Evolutionary conservation across 495 filamentous ascomycete species (phyloP).

Genomic region (Amorphotheca resinae): DNA sequence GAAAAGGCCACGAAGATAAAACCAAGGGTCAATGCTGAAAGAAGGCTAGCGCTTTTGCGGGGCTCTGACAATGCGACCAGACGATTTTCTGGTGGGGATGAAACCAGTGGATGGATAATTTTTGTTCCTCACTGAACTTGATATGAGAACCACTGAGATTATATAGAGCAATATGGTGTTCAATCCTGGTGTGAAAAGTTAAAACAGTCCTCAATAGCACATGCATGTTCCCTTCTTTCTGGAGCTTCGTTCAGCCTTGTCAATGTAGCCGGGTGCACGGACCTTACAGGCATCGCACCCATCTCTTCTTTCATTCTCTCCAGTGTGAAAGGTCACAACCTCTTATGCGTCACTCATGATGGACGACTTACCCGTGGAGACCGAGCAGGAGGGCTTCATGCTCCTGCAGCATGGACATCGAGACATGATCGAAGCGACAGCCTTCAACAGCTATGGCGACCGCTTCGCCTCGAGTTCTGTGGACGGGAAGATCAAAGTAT

Average conservation of each 20-base stretch:
- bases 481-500: slow-evolving; percentile 89
- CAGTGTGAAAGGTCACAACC: not conserved
- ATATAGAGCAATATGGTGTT: too few species aligned
- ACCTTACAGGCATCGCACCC: not conserved
- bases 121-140: too few species aligned
- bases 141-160: too few species aligned
- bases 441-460: slow-evolving; percentile 71
- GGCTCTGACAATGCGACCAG: too few species aligned
- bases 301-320: not conserved
- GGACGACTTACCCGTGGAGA: slow-evolving; percentile 2
- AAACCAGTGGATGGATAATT: too few species aligned
- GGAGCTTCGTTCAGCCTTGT: slow-evolving; percentile 1
- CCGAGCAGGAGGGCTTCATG: slow-evolving; percentile 24
- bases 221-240: too few species aligned
- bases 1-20: slow-evolving; percentile 6
- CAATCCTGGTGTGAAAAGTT: too few species aligned
- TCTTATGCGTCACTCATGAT: slow-evolving; percentile 6
- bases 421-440: slow-evolving; percentile 56
- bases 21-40: not conserved
- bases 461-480: slow-evolving; percentile 82
- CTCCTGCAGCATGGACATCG: slow-evolving; percentile 48
- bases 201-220: too few species aligned
- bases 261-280: slow-evolving; percentile 4
- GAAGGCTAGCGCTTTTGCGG: not conserved
- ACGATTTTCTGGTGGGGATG: too few species aligned